Evolutionary conservation across 306 rosid species (phyloP).

Genomic region (Begonia masoniana): DNA sequence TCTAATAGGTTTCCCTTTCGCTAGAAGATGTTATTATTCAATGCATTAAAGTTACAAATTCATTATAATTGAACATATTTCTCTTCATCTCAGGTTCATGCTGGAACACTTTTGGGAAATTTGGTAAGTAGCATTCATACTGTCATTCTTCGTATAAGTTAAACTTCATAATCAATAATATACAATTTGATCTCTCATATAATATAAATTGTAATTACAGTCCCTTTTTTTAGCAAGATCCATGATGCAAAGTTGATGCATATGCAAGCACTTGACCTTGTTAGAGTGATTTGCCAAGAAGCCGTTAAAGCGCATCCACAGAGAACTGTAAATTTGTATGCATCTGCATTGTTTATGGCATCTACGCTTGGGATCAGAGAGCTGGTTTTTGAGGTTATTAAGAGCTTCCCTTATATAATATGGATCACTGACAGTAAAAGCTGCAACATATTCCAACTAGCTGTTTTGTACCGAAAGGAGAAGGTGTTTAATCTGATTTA

Average conservation of each 20-base stretch:
- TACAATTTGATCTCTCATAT: too few species aligned
- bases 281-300: neutral
- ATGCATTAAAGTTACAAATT: neutral
- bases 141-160: neutral
- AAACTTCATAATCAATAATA: neutral
- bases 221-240: neutral
- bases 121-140: neutral
- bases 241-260: conserved; percentile 1
- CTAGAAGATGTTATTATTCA: neutral
- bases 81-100: neutral
- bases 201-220: neutral
- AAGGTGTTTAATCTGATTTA: neutral
- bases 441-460: neutral
- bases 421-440: neutral
- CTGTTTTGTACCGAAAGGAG: neutral
- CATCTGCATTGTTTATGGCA: neutral
- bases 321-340: neutral
- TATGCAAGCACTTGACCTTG: neutral
- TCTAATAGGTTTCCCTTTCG: too few species aligned
- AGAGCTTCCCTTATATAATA: neutral
- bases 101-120: neutral
- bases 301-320: neutral
- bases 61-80: neutral
- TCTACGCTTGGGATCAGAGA: neutral
- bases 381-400: neutral